Conservation (phyloP, 2,329 filamentous ascomycete genomes). For the Alternaria sp. region DNA sequence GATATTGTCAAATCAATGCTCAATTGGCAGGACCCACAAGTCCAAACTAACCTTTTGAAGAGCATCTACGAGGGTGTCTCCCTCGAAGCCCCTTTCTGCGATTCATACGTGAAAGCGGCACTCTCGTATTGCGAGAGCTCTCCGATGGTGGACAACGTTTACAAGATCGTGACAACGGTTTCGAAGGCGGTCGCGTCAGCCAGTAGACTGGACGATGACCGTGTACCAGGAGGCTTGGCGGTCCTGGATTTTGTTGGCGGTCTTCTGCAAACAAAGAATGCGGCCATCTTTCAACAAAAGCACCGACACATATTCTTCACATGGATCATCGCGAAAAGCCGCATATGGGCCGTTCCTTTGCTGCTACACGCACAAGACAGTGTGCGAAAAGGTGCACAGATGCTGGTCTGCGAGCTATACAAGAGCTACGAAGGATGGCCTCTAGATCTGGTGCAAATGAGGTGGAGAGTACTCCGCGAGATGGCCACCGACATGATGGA, state of each 20-base stretch:
- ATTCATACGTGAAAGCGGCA: slow-evolving; percentile 42
- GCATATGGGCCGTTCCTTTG: slow-evolving; percentile 27
- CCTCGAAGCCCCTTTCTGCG: slow-evolving; percentile 32
- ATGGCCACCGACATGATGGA: slow-evolving; percentile 24
- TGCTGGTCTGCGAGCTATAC: slow-evolving; percentile 34
- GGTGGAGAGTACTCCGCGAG: slow-evolving; percentile 29
- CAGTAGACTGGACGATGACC: slow-evolving; percentile 19
- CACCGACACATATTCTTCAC: slow-evolving; percentile 31
- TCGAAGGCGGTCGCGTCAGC: slow-evolving; percentile 20
- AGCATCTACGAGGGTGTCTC: slow-evolving; percentile 41
- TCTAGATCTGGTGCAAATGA: slow-evolving; percentile 20
- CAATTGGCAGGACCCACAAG: slow-evolving; percentile 17
- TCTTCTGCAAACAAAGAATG: slow-evolving; percentile 32
- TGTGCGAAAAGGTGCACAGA: slow-evolving; percentile 31
- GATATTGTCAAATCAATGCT: slow-evolving; percentile 44
- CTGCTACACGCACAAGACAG: slow-evolving; percentile 38
- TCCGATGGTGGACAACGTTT: slow-evolving; percentile 17
- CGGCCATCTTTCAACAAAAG: slow-evolving; percentile 22
- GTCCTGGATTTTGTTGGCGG: slow-evolving; percentile 35
- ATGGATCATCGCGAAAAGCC: slow-evolving; percentile 22
- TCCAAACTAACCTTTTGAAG: slow-evolving; percentile 22
- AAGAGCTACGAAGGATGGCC: slow-evolving; percentile 20
- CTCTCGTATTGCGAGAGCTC: slow-evolving; percentile 38
- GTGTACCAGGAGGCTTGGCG: slow-evolving; percentile 28
- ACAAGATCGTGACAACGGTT: slow-evolving; percentile 28